Percentiles rank a stretch among this genome's conserved stretches.
Conservation (phyloP, 495 filamentous ascomycete species). For the Penicillium egyptiacum region DNA sequence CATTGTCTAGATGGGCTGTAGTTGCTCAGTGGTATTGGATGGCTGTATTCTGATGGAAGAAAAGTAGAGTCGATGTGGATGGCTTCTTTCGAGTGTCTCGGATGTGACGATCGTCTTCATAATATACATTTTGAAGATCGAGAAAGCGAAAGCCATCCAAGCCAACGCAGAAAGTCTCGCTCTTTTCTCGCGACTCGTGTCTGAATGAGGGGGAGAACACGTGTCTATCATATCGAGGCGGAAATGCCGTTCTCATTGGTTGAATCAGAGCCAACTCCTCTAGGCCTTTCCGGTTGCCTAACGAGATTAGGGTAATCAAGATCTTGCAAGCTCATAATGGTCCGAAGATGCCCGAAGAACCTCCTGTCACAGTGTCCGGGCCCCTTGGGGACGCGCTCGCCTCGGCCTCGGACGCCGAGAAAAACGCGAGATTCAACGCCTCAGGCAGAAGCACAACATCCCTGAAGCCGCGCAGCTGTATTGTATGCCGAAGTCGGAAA, state of each 20-base stretch:
- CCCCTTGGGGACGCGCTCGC: not conserved
- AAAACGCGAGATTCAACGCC: conserved; percentile 27
- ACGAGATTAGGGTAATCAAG: not conserved
- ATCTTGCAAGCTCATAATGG: not conserved
- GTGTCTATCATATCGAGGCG: not conserved
- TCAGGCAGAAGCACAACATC: conserved; percentile 13
- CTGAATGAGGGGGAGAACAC: not conserved
- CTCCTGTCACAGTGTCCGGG: conserved; percentile 2
- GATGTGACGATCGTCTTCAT: not conserved
- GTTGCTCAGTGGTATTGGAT: not conserved
- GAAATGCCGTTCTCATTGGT: not conserved
- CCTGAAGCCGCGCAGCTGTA: conserved; percentile 53
- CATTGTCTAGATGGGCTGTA: conserved; percentile 14
- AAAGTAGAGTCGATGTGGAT: not conserved
- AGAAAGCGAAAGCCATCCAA: conserved; percentile 9
- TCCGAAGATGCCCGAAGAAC: conserved; percentile 16
- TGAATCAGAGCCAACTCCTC: not conserved
- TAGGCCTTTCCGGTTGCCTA: not conserved
- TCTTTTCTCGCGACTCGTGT: conserved; percentile 5
- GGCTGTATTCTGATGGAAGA: not conserved
- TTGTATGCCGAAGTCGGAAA: conserved; percentile 58
- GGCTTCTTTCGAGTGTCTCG: not conserved
- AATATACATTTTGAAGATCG: not conserved
- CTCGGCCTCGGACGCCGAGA: conserved; percentile 36
- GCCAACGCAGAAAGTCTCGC: not conserved